phyloP scores from a whole-genome alignment of 164 flowering plant genomes.

The Nymphaea colorata region DNA sequence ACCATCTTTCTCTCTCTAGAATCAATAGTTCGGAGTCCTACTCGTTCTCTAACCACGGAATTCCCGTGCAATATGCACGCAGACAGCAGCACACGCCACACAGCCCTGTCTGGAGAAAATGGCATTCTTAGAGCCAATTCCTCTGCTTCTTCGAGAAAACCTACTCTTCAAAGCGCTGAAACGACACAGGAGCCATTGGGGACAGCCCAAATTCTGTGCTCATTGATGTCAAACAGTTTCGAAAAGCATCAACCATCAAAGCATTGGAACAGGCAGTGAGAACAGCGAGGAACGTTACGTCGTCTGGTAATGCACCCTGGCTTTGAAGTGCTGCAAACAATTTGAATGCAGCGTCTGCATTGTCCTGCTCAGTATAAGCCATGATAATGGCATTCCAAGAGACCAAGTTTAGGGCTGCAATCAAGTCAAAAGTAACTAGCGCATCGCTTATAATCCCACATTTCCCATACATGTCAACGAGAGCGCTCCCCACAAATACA shows the following conservation, averaged over 20 bases:
- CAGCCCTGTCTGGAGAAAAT: slow-evolving; percentile 48
- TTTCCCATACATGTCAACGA: slow-evolving; percentile 66
- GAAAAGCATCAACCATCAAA: slow-evolving; percentile 29
- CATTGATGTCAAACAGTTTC: slow-evolving; percentile 42
- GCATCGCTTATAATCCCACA: slow-evolving; percentile 50
- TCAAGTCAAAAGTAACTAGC: slow-evolving; percentile 30
- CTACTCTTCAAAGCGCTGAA: slow-evolving; percentile 46
- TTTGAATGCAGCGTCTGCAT: slow-evolving; percentile 21
- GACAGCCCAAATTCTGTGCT: slow-evolving; percentile 25
- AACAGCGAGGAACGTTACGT: slow-evolving; percentile 49
- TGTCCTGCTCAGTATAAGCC: slow-evolving; percentile 66
- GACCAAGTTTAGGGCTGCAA: slow-evolving; percentile 20
- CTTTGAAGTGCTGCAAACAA: slow-evolving; percentile 30
- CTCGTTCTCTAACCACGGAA: slow-evolving; percentile 23
- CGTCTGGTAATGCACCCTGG: slow-evolving; percentile 35
- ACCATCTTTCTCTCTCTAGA: slow-evolving; percentile 17
- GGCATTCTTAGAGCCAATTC: slow-evolving; percentile 48
- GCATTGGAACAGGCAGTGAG: slow-evolving; percentile 39
- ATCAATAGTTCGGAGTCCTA: slow-evolving; percentile 27
- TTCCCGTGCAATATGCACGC: slow-evolving; percentile 27
- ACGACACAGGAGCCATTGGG: slow-evolving; percentile 50
- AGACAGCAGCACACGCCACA: slow-evolving; percentile 51
- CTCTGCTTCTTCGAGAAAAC: slow-evolving; percentile 47
- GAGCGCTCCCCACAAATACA: slow-evolving; percentile 37
- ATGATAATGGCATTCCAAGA: slow-evolving; percentile 66